Evolutionary conservation across 257 asterid species (phyloP), one percentile per base, ranked within the genome.

Genomic region (Verbascum thapsus): DNA sequence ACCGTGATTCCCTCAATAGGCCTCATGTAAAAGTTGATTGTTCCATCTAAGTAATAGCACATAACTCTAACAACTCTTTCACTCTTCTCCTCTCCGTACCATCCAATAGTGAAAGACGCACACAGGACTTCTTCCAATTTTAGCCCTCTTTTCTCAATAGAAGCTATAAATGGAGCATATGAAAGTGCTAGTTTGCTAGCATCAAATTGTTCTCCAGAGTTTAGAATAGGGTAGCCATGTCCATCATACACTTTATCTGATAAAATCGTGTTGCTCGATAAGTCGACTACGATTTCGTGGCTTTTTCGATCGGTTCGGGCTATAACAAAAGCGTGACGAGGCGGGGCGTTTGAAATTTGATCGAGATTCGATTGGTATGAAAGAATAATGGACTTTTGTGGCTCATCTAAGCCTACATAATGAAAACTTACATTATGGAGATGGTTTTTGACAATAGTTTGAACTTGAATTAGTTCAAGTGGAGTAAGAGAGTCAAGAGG

Each of bases 381-480:
- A 0, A 71, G 78, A 40, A 86, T 34, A 2, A 6, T 1, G 41
- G 83, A 63, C 53, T 86, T 88, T 0, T 68, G 63, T 3, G 95
- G 92, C 57, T 85, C 96, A 11, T 85, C 78, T 26, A 84, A 61
- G 73, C 95, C 94, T 23, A 84, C 90, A 18, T 86, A 82, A 45
- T 88, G 94, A 66, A 78, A 88, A 34, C 67, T 74, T 5, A 74
- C 73, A 64, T 68, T 78, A 3, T 67, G 4, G 5, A 69, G 66
- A n/a, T 72, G 54, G 12, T 8, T 45, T 19, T 70, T 69, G 11
- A 88, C 64, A 48, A 73, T 64, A 39, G 75, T 50, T 60, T 75
- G 79, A 12, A 82, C 75, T 53, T 65, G 82, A 16, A 19, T 67
- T 49, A 84, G 81, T 61, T 88, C 90, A 9, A 6, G 54, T 10